Evolutionary conservation across 148 eudicot species (phyloP), one percentile per base, ranked within the genome.

Genomic region (Vaccinium myrtillus): DNA sequence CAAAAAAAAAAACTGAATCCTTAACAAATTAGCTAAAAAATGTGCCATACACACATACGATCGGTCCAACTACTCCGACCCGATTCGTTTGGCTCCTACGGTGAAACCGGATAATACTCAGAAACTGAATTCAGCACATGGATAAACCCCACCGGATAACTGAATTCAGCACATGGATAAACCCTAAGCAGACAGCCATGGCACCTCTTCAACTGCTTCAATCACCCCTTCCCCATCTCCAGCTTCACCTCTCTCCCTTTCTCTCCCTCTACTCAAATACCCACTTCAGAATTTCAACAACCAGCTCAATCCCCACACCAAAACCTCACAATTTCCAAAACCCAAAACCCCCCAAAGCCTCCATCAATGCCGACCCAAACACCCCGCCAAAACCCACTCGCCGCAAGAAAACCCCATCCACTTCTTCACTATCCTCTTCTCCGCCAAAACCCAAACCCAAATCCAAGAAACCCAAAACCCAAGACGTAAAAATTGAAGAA

Each of bases 171-270:
- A 5, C n/a, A 85, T 82, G 88, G 87, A 86, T 87, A 87, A 84
- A 87, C 89, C 89, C 86, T 87, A 36, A 84, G 27, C 58, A 43
- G 0, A 63, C 70, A 4, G 16, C 81, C 71, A 89, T 89, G 91
- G 90, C 87, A 46, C 36, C 89, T 51, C 43, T 87, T 83, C 91
- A 83, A 21, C 80, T 86, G 25, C 75, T 85, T 78, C 82, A 51
- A 27, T 82, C 49, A 67, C 27, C 77, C 25, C 75, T 81, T 13
- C 84, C 79, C 32, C 84, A 76, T 55, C 74, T 36, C n/a, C 69
- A 56, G 65, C 85, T 81, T 49, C 85, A 81, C n/a, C 63, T 30
- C 32, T 27, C 73, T 65, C 83, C 74, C 27, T 56, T 77, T 16
- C 59, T 59, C 30, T 11, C 81, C 78, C 82, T 77, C 49, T 56